A percentile compares a stretch with the other conserved stretches of the same genome.
These are phyloP conservation scores for Tephrocybe sp. DNA, from an alignment of 768 basidiomycete genomes.

Conservation along the genomic window DNA sequence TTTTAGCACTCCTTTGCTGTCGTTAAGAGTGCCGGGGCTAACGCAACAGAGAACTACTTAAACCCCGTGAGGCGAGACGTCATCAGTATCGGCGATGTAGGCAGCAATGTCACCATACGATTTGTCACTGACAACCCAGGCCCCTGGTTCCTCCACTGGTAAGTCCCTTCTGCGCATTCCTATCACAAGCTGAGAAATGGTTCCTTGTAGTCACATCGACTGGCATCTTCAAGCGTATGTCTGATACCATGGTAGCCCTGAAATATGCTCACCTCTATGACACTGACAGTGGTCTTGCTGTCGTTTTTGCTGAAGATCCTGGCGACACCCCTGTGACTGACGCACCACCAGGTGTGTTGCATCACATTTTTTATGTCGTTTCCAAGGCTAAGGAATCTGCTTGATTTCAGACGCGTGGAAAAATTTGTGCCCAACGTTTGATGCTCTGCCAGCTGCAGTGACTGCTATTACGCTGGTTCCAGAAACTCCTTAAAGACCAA, in stretches of 20 bases:
- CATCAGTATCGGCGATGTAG: too few species aligned
- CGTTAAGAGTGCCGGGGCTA: too few species aligned
- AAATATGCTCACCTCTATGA: neutral
- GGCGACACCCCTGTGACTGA: neutral
- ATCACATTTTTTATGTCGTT: neutral
- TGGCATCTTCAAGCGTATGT: constrained; percentile 34
- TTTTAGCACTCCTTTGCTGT: too few species aligned
- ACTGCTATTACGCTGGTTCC: constrained; percentile 2
- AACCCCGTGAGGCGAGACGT: too few species aligned
- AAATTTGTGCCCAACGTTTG: constrained; percentile 3
- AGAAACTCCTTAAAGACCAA: neutral
- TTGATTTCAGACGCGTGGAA: constrained; percentile 4
- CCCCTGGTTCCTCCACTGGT: too few species aligned
- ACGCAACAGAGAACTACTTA: too few species aligned
- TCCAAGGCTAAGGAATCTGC: neutral
- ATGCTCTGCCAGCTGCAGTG: constrained; percentile 4
- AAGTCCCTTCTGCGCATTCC: neutral
- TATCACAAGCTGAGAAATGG: neutral
- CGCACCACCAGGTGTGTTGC: constrained; percentile 2
- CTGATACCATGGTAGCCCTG: neutral
- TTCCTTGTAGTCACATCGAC: constrained; percentile 32
- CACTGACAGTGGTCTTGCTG: constrained; percentile 11
- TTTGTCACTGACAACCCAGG: too few species aligned
- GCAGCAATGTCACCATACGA: too few species aligned
- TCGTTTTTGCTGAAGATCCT: constrained; percentile 12